phyloP scores from a whole-genome alignment of 352 stramenopile genomes.

The Globisporangium sylvaticum region DNA sequence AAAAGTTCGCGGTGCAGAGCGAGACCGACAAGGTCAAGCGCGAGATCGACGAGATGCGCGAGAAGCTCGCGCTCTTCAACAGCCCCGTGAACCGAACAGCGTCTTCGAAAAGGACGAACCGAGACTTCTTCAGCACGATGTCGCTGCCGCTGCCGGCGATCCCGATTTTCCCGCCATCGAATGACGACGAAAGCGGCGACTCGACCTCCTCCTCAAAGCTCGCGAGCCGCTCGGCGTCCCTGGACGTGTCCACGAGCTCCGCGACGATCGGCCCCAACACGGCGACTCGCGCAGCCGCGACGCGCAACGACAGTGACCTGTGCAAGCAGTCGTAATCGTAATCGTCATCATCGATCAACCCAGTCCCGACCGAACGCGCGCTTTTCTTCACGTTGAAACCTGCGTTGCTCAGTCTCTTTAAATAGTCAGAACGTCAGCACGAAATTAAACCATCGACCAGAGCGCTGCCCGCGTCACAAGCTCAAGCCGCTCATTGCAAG shows the following conservation, averaged over 20 bases:
- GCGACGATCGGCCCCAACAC: constrained; percentile 12
- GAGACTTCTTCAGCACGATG: constrained; percentile 46
- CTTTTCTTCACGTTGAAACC: background rate
- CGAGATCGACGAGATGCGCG: constrained; percentile 27
- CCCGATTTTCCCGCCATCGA: constrained; percentile 16
- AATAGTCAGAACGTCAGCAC: background rate
- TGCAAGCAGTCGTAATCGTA: constrained; percentile 29
- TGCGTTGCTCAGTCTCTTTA: background rate
- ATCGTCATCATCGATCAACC: background rate
- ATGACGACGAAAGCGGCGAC: background rate
- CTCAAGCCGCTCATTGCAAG: background rate
- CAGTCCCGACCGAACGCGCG: background rate
- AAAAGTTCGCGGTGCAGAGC: constrained; percentile 31
- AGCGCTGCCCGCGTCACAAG: background rate
- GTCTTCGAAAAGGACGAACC: constrained; percentile 8
- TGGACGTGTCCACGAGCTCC: constrained; percentile 17
- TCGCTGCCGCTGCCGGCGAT: constrained; percentile 30
- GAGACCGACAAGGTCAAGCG: constrained; percentile 25
- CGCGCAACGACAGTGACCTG: constrained; percentile 29
- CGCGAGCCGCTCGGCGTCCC: constrained; percentile 14
- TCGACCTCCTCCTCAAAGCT: constrained; percentile 2
- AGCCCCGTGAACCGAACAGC: constrained; percentile 8
- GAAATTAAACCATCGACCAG: background rate
- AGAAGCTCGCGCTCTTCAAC: constrained; percentile 22
- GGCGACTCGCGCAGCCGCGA: constrained; percentile 19